Evolutionary conservation across 140 eudicot species (phyloP), one percentile per base, ranked within the genome.

Genomic region (Bidens hawaiensis): DNA sequence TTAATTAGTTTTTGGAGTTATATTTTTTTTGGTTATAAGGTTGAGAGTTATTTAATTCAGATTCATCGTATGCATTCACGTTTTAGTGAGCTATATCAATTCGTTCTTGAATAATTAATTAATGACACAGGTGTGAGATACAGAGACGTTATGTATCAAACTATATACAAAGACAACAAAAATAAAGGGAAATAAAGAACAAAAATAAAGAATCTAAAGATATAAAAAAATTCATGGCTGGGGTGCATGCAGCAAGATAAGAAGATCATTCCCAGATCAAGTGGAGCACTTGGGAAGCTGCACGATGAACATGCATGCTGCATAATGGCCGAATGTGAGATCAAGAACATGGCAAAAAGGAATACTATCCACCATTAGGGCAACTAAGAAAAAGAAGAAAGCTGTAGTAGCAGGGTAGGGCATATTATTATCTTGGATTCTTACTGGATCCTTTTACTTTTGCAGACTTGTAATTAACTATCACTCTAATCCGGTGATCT

Each of bases 261-360:
- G 19, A 59, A 59, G 48, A 59, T 59, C 65, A 34, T 59, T 19
- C 65, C 9, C 19, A 33, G 65, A 59, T 36, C 65, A 59, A 59
- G 65, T 19, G 65, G 65, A 59, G 30, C 31, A 30, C n/a, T 25
- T 12, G 12, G 22, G 65, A 59, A 40, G n/a, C n/a, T n/a, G n/a
- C n/a, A 22, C 34, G 33, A n/a, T 33, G 42, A 63, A 45, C 45
- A 63, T 62, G 57, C 27, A n/a, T n/a, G n/a, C n/a, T 45, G 28
- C 68, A 45, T 26, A 62, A 65, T 52, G 40, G 63, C 72, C 53
- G 63, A 66, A 66, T 51, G 72, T 66, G 63, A 66, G 52, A 36
- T 52, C 27, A 38, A 66, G 63, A 66, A 66, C 72, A 52, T 66
- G 63, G 63, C 14, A 24, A 51, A 66, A 65, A 65, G 61, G 22